Evolutionary conservation across 331 rosid genomes (phyloP), one percentile per base, ranked within the genome.

Genomic region (Rhamnella rubrinervis): DNA sequence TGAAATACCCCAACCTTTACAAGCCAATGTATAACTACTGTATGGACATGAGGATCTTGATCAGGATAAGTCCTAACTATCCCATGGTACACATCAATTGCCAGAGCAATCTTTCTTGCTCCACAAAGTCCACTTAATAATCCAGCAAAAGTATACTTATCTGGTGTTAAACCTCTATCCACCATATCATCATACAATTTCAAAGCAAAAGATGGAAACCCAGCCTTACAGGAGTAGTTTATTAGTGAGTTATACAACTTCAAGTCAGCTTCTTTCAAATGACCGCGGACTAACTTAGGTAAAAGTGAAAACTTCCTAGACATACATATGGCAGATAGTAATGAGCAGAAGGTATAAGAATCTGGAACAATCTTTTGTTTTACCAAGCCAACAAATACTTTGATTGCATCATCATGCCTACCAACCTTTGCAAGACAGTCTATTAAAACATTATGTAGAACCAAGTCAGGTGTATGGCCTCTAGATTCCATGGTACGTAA

Each of bases 41-140:
- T 87, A 74, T 85, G 89, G 65, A 89, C 67, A 57, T 83, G 86
- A 80, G 91, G 83, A 78, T 89, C 96, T 61, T 63, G 77, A 63
- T 56, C 80, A 39, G 71, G 63, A 63, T 55, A 63, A 63, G 55
- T 80, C 77, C 31, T 68, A 11, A 73, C 35, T 84, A 84, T 78
- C 73, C 80, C 86, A 65, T 26, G 79, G 74, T 87, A 90, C 58
- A 80, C 74, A 75, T 78, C 55, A 38, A 87, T 59, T 59, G 96
- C 96, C 64, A 76, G 76, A 52, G 75, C 85, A 70, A 84, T 63
- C 80, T 79, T 85, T 75, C 79, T 63, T 17, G 63, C 75, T 55
- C 77, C 76, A 77, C 93, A 90, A 11, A 90, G 88, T 47, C 89
- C 92, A 11, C 68, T 72, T 26, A 90, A 38, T 73, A 87, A 71